Evolutionary conservation across 192 early-diverging fungal species (phyloP).

Genomic region (Coemansia sp.): DNA sequence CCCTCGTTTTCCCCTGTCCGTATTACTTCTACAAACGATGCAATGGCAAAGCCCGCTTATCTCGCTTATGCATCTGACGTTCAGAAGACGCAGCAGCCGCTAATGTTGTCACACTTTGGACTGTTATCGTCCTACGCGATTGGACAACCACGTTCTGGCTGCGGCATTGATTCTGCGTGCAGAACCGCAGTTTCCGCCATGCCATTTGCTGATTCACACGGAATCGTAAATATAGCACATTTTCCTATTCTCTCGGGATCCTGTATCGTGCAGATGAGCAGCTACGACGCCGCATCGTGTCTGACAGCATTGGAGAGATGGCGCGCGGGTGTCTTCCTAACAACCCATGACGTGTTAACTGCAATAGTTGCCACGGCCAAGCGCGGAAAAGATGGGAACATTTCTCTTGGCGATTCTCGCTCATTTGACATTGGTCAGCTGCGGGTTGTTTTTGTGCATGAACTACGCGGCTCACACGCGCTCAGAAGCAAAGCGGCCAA

Average conservation of each 20-base stretch:
- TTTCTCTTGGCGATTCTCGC: conserved; percentile 10
- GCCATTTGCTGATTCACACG: conserved; percentile 36
- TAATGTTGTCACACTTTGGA: conserved; percentile 47
- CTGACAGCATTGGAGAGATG: conserved; percentile 32
- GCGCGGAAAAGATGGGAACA: conserved; percentile 15
- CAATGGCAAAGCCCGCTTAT: conserved; percentile 46
- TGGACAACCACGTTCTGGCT: conserved; percentile 6
- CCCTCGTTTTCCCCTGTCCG: conserved; percentile 41
- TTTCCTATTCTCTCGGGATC: conserved; percentile 48
- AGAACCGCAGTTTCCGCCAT: conserved; percentile 41
- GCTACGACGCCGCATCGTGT: conserved; percentile 20
- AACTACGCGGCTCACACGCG: conserved; percentile 23
- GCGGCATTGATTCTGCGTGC: conserved; percentile 8
- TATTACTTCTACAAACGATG: conserved; percentile 28
- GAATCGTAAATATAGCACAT: conserved; percentile 47
- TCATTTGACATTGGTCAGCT: conserved; percentile 27
- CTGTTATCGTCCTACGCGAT: conserved; percentile 34
- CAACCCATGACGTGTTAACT: conserved; percentile 26
- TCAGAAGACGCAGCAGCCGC: conserved; percentile 14
- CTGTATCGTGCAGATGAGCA: conserved; percentile 40
- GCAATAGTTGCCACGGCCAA: conserved; percentile 13
- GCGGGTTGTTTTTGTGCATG: conserved; percentile 32
- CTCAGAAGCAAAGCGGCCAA: conserved; percentile 24
- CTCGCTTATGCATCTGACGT: conserved; percentile 24
- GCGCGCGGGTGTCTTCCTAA: conserved; percentile 27